phyloP scores from a whole-genome alignment of 768 basidiomycete species.

The Neoboletus brunneissimus region DNA sequence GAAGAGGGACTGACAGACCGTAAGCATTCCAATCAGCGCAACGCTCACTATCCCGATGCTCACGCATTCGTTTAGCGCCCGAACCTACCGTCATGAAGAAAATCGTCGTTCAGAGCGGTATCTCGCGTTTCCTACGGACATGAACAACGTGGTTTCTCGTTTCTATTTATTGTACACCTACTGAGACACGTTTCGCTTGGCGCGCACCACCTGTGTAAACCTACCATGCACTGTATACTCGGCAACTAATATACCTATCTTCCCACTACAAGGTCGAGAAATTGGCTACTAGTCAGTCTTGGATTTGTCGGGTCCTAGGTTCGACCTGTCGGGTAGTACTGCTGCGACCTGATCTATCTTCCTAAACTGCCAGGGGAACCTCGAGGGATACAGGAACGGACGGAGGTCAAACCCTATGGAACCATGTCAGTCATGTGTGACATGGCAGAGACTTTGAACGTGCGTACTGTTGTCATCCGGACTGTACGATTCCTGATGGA shows the following conservation, averaged over 20 bases:
- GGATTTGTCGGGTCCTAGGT: conserved; percentile 38
- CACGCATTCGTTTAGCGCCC: conserved; percentile 45
- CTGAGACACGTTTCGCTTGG: not conserved
- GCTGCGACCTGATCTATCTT: conserved; percentile 90
- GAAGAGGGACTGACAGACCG: conserved; percentile 83
- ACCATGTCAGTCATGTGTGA: not conserved
- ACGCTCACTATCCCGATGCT: not conserved
- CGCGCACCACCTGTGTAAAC: not conserved
- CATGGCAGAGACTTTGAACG: not conserved
- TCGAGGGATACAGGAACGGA: conserved; percentile 92
- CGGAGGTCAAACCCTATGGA: conserved; percentile 85
- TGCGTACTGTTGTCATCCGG: conserved; percentile 91
- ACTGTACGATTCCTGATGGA: conserved; percentile 82
- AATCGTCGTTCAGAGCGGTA: conserved; percentile 68
- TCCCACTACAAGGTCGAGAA: not conserved
- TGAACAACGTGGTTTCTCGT: conserved; percentile 9
- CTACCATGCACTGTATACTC: conserved; percentile 10
- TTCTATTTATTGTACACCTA: conserved; percentile 7
- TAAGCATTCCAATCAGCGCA: conserved; percentile 40
- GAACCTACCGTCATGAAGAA: conserved; percentile 93
- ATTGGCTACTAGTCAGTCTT: conserved; percentile 43
- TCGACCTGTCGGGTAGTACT: conserved; percentile 67
- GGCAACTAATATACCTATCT: conserved; percentile 1
- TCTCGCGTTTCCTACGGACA: conserved; percentile 69
- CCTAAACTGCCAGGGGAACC: conserved; percentile 95